Base-by-base conservation (phyloP, 1,284 basidiomycete genomes). In the Moesziomyces aphidis region DNA sequence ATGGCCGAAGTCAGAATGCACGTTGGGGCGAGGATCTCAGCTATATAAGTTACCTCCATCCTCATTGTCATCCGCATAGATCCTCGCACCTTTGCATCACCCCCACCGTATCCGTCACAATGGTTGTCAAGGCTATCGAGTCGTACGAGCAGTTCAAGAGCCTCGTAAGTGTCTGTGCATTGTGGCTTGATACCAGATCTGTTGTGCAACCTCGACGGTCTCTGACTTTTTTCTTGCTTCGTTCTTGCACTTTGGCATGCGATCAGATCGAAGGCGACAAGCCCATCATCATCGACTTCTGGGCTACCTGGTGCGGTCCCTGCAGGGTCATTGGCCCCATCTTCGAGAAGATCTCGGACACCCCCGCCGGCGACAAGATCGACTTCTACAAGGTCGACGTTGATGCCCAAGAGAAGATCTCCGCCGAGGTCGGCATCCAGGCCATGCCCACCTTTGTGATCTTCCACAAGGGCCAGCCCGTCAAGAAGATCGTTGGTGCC, bases 381-480 rank as follows among this genome's bases (percentile, higher is more conserved):
- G 87, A 86, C 59, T 92, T 91, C 86, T 92, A 90, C 89, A 94
- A 94, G 87, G 91, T 95, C 77, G 83, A 85, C 67, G 83, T 85
- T 47, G 83, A 85, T 61, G 70, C 71, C 26, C 81, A 83, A 67
- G 68, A 70, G 49, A 85, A 88, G 70, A 85, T 89, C 71, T 86
- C 88, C 9, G 85, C 89, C 80, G 91, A 91, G 85, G 89, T 91
- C 61, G 89, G 89, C 55, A 89, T 97, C 86, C 89, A 89, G 79
- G 91, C 91, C 85, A 91, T 93, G 89, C 92, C 92, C 19, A 92
- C 92, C 4, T 93, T 93, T 87, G 86, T 89, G 60, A 87, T 89
- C 39, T 93, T 90, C 88, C 89, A 91, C 87, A 87, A 89, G 71
- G 91, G 91, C 49, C 76, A 89, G 78, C 89, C 90, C 85, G 83